Evolutionary conservation across 306 rosid species (phyloP).

Genomic region (Astragalus membranaceus): DNA sequence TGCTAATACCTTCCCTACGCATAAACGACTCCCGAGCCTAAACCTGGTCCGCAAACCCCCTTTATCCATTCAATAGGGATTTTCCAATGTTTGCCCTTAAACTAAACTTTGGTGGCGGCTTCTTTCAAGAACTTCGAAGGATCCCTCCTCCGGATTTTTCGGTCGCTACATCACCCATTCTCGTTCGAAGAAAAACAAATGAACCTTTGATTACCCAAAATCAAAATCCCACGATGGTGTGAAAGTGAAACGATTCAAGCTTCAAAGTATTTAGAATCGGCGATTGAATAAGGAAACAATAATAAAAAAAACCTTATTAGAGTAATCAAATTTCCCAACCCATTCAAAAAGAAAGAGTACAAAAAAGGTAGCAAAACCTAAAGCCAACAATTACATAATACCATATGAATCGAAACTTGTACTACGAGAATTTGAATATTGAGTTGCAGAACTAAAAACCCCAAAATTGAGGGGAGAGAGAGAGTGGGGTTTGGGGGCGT

Average conservation of each 20-base stretch:
- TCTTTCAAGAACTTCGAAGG: too few species aligned
- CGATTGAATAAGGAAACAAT: too few species aligned
- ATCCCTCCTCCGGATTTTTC: too few species aligned
- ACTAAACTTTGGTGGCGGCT: too few species aligned
- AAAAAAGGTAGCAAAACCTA: background rate
- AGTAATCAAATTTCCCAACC: background rate
- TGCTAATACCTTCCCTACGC: too few species aligned
- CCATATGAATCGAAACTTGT: conserved; percentile 6
- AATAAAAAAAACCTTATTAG: background rate
- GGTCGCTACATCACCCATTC: conserved; percentile 45
- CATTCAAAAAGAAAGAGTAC: background rate
- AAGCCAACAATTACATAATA: background rate
- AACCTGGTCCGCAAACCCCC: too few species aligned
- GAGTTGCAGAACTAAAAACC: background rate
- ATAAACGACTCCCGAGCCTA: too few species aligned
- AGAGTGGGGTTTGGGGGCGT: background rate
- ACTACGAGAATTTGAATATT: background rate
- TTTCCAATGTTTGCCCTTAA: too few species aligned
- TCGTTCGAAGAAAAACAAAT: background rate
- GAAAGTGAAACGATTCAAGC: background rate
- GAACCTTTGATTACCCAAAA: conserved; percentile 11
- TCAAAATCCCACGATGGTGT: background rate
- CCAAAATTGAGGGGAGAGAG: background rate
- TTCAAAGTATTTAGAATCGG: background rate
- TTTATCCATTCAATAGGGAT: too few species aligned